Evolutionary conservation across 1,284 basidiomycete species (phyloP), one percentile per base, ranked within the genome.

Genomic region (Tausonia pullulans): DNA sequence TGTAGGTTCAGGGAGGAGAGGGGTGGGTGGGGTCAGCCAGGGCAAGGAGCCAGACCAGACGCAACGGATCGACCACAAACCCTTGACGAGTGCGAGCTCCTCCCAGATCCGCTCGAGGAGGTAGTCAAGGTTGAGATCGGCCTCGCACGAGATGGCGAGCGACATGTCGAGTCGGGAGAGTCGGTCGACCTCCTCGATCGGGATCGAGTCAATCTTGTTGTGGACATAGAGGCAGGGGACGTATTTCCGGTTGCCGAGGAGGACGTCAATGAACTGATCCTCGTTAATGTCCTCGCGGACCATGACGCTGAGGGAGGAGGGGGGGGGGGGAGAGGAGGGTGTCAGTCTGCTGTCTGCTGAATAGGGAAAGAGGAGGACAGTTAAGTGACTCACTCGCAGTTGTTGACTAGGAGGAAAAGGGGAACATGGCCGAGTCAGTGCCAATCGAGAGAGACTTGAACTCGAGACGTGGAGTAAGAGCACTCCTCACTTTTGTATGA

Each of bases 231-330:
- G 69, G 57, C 92, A 95, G 6, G 91, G 91, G 2, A 96, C 83
- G 73, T 98, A 98, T 82, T 97, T 97, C 68, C 95, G 83, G 11
- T 88, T 95, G 54, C 88, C 92, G 63, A 98, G 88, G 16, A 98
- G 81, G 9, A 97, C 91, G 73, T 98, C 95, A 71, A 98, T 96
- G 73, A 98, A 96, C 74, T 66, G 51, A 27, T 66, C 65, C 40
- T 51, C 58, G 46, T 66, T 61, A 41, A 94, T 90, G 76, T 97
- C 93, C 79, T 97, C 92, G 71, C 93, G 83, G 69, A 97, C 90
- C 90, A 96, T 94, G 40, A 96, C 86, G 76, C 27, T 27, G 27
- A 27, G 27, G 27, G 27, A 27, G 2, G 27, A 27, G 27, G 27
- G 27, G 27, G 27, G 1, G 27, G 27, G 27, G 27, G 27, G 27